Conservation (phyloP, 805 yeast genomes). For the Clavispora phyllophila region DNA sequence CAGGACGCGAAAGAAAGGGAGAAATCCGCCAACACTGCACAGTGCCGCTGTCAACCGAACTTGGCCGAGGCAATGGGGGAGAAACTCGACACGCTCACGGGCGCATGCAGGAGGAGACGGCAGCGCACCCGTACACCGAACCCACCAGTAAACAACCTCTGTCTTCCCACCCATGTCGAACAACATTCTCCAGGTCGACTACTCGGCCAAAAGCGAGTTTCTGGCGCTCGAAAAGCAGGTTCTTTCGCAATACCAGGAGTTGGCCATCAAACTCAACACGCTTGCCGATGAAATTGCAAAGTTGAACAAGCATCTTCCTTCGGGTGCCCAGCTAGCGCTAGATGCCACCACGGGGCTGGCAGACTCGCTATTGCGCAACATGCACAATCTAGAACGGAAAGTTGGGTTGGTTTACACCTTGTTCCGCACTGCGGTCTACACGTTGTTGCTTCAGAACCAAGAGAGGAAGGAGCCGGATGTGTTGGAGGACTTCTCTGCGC, state of each 20-base stretch:
- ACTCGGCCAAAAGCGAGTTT: constrained; percentile 9
- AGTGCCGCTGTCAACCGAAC: too few species aligned
- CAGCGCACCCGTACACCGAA: constrained; percentile 1
- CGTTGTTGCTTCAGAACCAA: constrained; percentile 45
- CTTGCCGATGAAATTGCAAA: constrained; percentile 29
- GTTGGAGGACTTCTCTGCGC: background rate
- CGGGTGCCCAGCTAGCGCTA: constrained; percentile 6
- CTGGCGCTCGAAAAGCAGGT: constrained; percentile 30
- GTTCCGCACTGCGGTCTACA: constrained; percentile 67
- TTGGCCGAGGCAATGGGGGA: too few species aligned
- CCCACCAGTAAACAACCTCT: background rate
- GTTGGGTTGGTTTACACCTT: constrained; percentile 60
- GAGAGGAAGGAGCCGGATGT: constrained; percentile 2
- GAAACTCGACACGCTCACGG: too few species aligned
- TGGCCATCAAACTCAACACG: constrained; percentile 28
- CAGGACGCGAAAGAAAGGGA: too few species aligned
- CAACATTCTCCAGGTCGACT: constrained; percentile 8
- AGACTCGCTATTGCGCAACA: constrained; percentile 37
- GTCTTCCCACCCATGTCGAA: constrained; percentile 1
- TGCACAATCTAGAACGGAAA: constrained; percentile 59
- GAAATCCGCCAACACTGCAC: too few species aligned
- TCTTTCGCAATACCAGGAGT: constrained; percentile 32
- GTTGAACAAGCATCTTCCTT: constrained; percentile 14
- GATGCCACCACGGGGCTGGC: constrained; percentile 17
- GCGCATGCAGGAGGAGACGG: too few species aligned